Base-by-base conservation (phyloP, 306 rosid genomes). In the Prosopis cineraria region DNA sequence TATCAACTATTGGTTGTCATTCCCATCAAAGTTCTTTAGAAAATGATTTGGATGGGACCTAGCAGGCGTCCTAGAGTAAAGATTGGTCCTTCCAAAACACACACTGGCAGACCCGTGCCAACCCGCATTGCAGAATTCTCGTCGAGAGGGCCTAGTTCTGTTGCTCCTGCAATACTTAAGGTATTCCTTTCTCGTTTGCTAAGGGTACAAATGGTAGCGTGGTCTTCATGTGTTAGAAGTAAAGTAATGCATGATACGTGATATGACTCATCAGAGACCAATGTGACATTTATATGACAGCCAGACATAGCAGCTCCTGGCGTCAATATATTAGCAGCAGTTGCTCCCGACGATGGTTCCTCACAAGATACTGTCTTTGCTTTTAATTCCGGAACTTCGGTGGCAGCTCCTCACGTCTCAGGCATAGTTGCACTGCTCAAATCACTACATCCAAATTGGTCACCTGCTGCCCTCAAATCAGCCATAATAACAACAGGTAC, bases 301-400 rank as follows among this genome's bases (percentile, higher is more conserved):
- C 92, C 90, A 27, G 92, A 88, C 44, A 52, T 88, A 66, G 84
- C 88, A 7, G 90, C 92, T 25, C 92, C 92, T 0, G 91, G 91
- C 14, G 83, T 80, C 40, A 77, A 78, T 67, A 52, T 72, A 50
- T 69, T 68, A 25, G 53, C 72, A 41, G 72, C 72, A 40, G 72
- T 40, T 30, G 43, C 78, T 37, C 85, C 88, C 4, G 44, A 24
- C n/a, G 45, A 36, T 22, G 4, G 73, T 45, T 10, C 53, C n/a
- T 16, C 63, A 12, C 31, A 4, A 4, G 77, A 73, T 24, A 59
- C 70, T 10, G 87, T 82, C 2, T 80, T 68, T 73, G 33, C n/a
- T 19, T 40, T 86, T 37, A 0, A 0, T 11, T 86, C 90, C 1
- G 92, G 92, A 79, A 88, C 92, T 59, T 88, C 92, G 7, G 82